Conservation (phyloP, 2,329 filamentous ascomycete species). For the Aspergillus sp. region DNA sequence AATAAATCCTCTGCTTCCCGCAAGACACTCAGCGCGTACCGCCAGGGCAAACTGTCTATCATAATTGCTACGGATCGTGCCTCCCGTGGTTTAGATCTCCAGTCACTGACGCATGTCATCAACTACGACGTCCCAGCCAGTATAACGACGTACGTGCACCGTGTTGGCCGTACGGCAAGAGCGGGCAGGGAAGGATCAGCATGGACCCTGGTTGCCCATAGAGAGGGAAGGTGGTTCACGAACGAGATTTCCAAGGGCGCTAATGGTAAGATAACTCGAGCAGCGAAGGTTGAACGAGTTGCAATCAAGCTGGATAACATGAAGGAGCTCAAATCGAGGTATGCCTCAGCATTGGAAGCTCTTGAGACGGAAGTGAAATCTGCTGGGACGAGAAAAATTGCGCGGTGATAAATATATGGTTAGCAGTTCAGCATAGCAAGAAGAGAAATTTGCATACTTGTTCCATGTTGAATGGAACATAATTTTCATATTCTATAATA, state of each 20-base stretch:
- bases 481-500: no score
- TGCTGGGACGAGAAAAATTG: conserved; percentile 13
- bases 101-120: conserved; percentile 76
- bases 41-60: conserved; percentile 62
- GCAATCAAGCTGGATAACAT: conserved; percentile 29
- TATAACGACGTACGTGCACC: conserved; percentile 81
- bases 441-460: no score
- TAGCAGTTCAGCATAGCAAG: not conserved
- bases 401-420: not conserved
- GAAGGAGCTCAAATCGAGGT: conserved; percentile 30
- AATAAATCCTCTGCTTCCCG: conserved; percentile 70
- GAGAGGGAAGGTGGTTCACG: conserved; percentile 90
- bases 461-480: no score
- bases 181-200: conserved; percentile 74
- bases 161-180: conserved; percentile 85
- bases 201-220: conserved; percentile 81
- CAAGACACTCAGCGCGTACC: conserved; percentile 67
- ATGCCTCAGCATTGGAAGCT: conserved; percentile 34
- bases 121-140: conserved; percentile 91
- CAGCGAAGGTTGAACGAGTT: conserved; percentile 29
- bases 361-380: conserved; percentile 39
- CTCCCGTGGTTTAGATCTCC: conserved; percentile 83
- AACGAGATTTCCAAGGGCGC: conserved; percentile 66
- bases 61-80: conserved; percentile 93
- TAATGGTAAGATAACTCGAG: conserved; percentile 34